These are phyloP conservation scores for Bretschneidera sinensis DNA, from an alignment of 345 rosid genomes.

Conservation along the genomic window DNA sequence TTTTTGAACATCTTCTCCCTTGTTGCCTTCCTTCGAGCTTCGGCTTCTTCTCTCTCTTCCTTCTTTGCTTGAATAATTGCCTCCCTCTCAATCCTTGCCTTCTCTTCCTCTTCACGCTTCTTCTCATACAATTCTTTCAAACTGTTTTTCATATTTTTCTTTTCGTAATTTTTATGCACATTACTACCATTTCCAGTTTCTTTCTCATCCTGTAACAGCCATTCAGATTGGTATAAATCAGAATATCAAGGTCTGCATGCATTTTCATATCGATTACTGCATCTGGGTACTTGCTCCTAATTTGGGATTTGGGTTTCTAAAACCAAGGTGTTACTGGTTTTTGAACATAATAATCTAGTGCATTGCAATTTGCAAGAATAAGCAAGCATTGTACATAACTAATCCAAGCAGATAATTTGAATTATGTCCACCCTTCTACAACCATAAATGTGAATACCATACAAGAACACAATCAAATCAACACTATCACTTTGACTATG, in stretches of 20 bases:
- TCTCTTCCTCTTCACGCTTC: constrained; percentile 62
- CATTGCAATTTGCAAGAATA: not conserved
- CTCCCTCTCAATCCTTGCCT: constrained; percentile 61
- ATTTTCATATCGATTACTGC: not conserved
- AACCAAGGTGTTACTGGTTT: not conserved
- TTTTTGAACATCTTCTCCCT: constrained; percentile 69
- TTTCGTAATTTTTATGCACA: constrained; percentile 20
- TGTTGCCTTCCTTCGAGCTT: constrained; percentile 57
- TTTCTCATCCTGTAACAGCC: constrained; percentile 25
- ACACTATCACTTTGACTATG: not conserved
- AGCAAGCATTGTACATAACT: not conserved
- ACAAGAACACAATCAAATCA: not conserved
- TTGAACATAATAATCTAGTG: not conserved
- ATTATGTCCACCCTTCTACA: not conserved
- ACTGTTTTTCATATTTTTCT: constrained; percentile 32
- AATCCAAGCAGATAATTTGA: not conserved
- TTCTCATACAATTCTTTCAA: constrained; percentile 60
- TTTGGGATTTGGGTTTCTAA: not conserved
- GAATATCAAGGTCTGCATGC: not conserved
- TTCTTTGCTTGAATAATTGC: constrained; percentile 53
- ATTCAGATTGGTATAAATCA: not conserved
- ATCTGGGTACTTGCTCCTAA: not conserved
- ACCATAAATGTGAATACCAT: no score
- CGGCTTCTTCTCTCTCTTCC: constrained; percentile 62
- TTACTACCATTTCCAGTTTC: constrained; percentile 26